Evolutionary conservation across 345 rosid species (phyloP).

Genomic region (Moricandia moricandioides): DNA sequence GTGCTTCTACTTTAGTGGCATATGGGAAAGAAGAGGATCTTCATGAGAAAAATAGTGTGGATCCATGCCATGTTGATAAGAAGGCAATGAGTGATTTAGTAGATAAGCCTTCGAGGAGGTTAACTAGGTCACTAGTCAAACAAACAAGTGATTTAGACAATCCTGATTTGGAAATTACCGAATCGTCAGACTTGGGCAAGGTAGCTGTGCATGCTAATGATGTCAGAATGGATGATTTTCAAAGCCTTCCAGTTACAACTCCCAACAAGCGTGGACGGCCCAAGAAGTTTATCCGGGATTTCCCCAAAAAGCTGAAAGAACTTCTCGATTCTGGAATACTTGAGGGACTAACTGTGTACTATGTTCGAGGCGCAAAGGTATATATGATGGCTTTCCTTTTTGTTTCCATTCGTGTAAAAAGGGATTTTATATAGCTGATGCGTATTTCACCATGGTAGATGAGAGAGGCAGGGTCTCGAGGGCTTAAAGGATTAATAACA

Average conservation of each 20-base stretch:
- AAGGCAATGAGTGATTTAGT: constrained; percentile 2
- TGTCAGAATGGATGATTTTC: constrained; percentile 4
- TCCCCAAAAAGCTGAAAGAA: constrained; percentile 59
- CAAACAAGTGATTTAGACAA: constrained; percentile 8
- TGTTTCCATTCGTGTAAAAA: not conserved
- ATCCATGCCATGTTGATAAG: constrained; percentile 10
- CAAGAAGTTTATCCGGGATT: constrained; percentile 44
- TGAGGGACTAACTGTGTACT: constrained; percentile 66
- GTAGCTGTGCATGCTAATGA: constrained; percentile 22
- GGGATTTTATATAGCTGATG: constrained; percentile 1
- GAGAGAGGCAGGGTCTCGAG: constrained; percentile 45
- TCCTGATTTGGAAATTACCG: not conserved
- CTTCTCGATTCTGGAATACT: constrained; percentile 72
- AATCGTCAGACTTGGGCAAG: constrained; percentile 17
- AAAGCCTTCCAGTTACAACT: constrained; percentile 19
- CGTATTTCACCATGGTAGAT: constrained; percentile 33
- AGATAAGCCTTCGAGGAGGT: constrained; percentile 28
- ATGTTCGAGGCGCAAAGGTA: constrained; percentile 71
- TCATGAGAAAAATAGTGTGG: not conserved
- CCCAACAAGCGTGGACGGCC: constrained; percentile 44
- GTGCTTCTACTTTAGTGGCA: constrained; percentile 13
- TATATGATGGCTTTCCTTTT: not conserved
- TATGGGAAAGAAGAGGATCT: not conserved
- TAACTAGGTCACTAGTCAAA: constrained; percentile 31
- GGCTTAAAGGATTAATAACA: constrained; percentile 59